Evolutionary conservation across 1,284 basidiomycete species (phyloP).

Genomic region (Ustilago loliicola): DNA sequence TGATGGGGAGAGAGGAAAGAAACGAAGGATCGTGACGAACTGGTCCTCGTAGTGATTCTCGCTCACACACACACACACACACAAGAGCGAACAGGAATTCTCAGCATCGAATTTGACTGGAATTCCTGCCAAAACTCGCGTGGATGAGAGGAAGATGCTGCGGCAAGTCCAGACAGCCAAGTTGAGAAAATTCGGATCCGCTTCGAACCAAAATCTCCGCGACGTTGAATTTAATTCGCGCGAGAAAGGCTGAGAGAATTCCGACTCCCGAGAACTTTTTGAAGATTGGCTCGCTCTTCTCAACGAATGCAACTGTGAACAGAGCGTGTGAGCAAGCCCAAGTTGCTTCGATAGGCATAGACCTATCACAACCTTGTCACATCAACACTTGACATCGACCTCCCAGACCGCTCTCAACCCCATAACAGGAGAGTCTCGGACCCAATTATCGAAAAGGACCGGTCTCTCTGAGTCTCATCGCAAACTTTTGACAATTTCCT

Average conservation of each 20-base stretch:
- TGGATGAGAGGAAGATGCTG: conserved; percentile 15
- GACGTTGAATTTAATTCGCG: neutral
- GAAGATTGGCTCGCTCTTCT: conserved; percentile 4
- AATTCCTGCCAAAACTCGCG: neutral
- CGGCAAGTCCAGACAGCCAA: conserved; percentile 35
- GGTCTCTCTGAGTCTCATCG: neutral
- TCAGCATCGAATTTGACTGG: neutral
- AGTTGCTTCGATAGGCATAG: too few relatives aligned
- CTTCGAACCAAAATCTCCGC: neutral
- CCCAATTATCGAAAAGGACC: neutral
- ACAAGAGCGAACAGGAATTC: too few relatives aligned
- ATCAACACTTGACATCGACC: neutral
- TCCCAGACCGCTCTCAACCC: neutral
- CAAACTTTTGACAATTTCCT: neutral
- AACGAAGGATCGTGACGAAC: conserved; percentile 3
- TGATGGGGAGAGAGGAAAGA: conserved; percentile 19
- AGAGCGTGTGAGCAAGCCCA: conserved; percentile 16
- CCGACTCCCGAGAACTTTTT: conserved; percentile 40
- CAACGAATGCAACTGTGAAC: neutral
- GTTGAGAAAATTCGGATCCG: conserved; percentile 23
- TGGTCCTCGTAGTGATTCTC: neutral
- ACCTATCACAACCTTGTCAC: neutral
- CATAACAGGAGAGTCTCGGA: neutral
- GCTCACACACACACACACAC: neutral
- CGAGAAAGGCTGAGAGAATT: neutral